phyloP scores from a whole-genome alignment of 441 rosid species.

The Erodium texanum region DNA sequence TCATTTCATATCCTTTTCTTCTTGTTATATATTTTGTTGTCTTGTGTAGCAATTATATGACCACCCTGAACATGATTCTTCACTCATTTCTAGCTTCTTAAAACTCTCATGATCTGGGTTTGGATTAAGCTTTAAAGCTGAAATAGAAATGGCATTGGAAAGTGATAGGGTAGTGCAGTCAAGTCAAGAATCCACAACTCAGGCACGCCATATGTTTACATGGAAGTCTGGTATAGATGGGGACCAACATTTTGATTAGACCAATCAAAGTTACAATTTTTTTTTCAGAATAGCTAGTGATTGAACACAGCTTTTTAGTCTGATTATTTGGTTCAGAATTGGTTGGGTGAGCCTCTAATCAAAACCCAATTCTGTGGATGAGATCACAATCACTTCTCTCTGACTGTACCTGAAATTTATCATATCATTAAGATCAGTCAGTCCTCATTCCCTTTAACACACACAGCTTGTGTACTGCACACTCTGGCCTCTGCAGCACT shows the following conservation, averaged over 20 bases:
- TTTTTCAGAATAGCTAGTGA: background rate
- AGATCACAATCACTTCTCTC: background rate
- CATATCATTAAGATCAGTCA: conserved; percentile 5
- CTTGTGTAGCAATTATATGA: background rate
- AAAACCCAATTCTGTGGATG: background rate
- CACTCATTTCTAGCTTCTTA: background rate
- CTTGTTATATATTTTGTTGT: background rate
- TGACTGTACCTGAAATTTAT: conserved; percentile 2
- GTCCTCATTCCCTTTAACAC: conserved; percentile 8
- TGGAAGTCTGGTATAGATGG: conserved; percentile 1
- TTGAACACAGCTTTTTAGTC: background rate
- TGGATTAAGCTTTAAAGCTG: too few species aligned
- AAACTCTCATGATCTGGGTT: background rate
- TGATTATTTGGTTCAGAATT: background rate
- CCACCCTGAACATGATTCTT: background rate
- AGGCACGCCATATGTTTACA: conserved; percentile 6
- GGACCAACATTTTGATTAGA: conserved; percentile 3
- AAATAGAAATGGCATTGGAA: background rate
- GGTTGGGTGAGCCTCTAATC: background rate
- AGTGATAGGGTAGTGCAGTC: conserved; percentile 8
- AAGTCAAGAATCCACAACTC: conserved; percentile 6
- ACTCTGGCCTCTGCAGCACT: too few species aligned
- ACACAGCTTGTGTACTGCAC: background rate
- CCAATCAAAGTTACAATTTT: background rate
- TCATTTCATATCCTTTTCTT: background rate